Evolutionary conservation across 2,329 filamentous ascomycete species (phyloP).

Genomic region (Microcyclospora tardicrescens): DNA sequence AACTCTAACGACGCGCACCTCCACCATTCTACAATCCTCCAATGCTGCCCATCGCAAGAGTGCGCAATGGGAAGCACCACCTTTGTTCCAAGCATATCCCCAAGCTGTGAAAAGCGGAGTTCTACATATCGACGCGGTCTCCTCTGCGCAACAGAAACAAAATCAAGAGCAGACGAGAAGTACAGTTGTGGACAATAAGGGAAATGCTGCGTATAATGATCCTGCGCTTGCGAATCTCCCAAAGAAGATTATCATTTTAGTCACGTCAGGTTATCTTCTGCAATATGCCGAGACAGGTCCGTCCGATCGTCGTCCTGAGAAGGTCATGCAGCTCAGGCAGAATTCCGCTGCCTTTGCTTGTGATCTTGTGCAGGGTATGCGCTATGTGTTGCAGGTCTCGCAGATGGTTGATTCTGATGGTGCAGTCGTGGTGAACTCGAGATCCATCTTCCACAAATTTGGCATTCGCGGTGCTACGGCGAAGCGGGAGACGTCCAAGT

Average conservation of each 20-base stretch:
- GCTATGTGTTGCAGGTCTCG: conserved; percentile 68
- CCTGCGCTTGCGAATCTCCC: conserved; percentile 39
- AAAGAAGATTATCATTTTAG: conserved; percentile 57
- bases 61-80: conserved; percentile 40
- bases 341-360: conserved; percentile 69
- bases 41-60: conserved; percentile 1
- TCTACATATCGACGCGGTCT: conserved; percentile 25
- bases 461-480: conserved; percentile 36
- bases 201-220: conserved; percentile 6
- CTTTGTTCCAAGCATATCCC: conserved; percentile 75
- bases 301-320: conserved; percentile 61
- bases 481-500: conserved; percentile 39
- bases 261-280: conserved; percentile 57
- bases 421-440: conserved; percentile 33
- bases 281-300: conserved; percentile 61
- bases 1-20: background rate
- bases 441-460: conserved; percentile 53
- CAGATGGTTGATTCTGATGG: conserved; percentile 51
- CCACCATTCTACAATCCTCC: background rate
- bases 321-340: conserved; percentile 56
- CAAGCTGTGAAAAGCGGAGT: conserved; percentile 67
- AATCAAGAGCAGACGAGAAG: conserved; percentile 6
- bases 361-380: conserved; percentile 64
- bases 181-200: conserved; percentile 7
- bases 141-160: background rate